phyloP scores from a whole-genome alignment of 345 rosid species.

The Gossypium arboreum region DNA sequence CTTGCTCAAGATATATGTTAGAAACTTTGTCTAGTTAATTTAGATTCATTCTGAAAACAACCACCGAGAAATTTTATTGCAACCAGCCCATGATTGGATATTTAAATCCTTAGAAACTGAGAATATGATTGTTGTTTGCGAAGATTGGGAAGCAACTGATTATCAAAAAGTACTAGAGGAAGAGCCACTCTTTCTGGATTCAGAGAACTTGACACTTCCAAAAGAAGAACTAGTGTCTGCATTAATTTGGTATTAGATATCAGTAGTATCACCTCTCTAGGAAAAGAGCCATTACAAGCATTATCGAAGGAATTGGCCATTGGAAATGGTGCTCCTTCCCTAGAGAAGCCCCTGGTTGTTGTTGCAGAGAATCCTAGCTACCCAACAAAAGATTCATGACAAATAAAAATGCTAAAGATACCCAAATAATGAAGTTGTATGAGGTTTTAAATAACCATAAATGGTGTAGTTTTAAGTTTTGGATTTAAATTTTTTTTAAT shows the following conservation, averaged over 20 bases:
- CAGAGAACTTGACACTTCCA: no score
- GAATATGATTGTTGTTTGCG: conserved; percentile 44
- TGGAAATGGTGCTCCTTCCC: conserved; percentile 11
- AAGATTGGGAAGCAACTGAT: conserved; percentile 67
- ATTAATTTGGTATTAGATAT: no score
- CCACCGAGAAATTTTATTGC: conserved; percentile 47
- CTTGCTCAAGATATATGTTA: conserved; percentile 53
- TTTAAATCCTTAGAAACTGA: conserved; percentile 53
- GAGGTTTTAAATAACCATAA: no score
- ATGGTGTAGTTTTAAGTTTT: no score
- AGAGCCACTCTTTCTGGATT: conserved; percentile 14
- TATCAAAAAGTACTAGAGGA: conserved; percentile 57
- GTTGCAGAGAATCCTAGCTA: conserved; percentile 34
- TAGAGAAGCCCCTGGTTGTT: conserved; percentile 22
- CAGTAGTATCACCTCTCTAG: no score
- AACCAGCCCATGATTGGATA: conserved; percentile 64
- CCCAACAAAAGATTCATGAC: conserved; percentile 20
- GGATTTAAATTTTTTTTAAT: no score
- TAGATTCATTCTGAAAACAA: conserved; percentile 60
- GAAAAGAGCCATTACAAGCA: not conserved
- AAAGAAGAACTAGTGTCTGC: no score
- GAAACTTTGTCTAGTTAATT: conserved; percentile 39
- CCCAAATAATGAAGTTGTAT: conserved; percentile 14
- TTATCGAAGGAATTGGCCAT: conserved; percentile 15
- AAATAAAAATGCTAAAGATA: conserved; percentile 10